Percentiles rank a stretch among this genome's conserved stretches.
These are phyloP conservation scores for Syncephalastrum sp. DNA, from an alignment of 371 early-diverging fungal genomes.

Conservation along the genomic window DNA sequence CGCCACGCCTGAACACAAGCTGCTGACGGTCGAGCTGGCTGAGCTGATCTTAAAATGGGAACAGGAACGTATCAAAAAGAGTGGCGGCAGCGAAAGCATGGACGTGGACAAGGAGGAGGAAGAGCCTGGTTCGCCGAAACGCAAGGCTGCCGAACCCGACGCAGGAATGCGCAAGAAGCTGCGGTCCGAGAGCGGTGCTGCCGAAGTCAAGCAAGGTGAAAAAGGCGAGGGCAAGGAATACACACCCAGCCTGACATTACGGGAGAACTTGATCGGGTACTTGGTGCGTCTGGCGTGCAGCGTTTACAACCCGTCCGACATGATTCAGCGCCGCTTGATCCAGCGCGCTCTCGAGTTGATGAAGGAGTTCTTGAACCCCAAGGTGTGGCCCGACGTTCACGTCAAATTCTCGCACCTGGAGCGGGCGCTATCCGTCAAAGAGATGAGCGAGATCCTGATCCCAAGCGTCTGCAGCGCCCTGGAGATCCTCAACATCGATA, in stretches of 20 bases:
- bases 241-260: conserved; percentile 52
- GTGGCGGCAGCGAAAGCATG: conserved; percentile 21
- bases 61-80: conserved; percentile 40
- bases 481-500: conserved; percentile 67
- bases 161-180: conserved; percentile 15
- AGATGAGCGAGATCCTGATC: conserved; percentile 37
- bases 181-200: conserved; percentile 6
- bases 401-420: conserved; percentile 54
- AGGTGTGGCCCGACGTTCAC: conserved; percentile 63
- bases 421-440: conserved; percentile 41
- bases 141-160: conserved; percentile 17
- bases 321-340: conserved; percentile 49
- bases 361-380: conserved; percentile 56
- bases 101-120: conserved; percentile 15
- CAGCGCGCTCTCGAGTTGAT: conserved; percentile 65
- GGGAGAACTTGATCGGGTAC: conserved; percentile 70
- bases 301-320: conserved; percentile 54
- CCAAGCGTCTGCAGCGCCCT: conserved; percentile 62
- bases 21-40: conserved; percentile 87
- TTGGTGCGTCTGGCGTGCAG: conserved; percentile 73
- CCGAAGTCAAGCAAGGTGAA: neutral
- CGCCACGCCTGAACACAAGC: conserved; percentile 83
- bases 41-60: conserved; percentile 93
- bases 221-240: conserved; percentile 34
- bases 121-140: conserved; percentile 16